phyloP scores from a whole-genome alignment of 176 grass and related monocot genomes.

The Echinochloa phyllopogon region DNA sequence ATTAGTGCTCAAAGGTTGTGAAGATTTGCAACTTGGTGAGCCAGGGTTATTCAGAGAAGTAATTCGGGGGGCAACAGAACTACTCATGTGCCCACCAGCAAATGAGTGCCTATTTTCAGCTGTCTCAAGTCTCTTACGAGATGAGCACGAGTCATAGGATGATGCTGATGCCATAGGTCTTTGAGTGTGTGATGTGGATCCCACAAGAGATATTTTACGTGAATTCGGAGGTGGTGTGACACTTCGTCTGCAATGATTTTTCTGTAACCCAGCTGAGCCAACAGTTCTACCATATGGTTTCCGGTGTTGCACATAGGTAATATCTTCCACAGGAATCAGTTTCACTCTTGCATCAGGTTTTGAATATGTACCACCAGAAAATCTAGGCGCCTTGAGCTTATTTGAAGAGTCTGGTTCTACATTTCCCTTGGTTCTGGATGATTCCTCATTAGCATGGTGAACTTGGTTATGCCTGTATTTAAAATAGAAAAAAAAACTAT shows the following conservation, averaged over 20 bases:
- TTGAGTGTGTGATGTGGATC: neutral
- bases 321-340: conserved; percentile 59
- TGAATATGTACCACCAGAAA: conserved; percentile 41
- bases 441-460: neutral
- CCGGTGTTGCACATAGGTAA: conserved; percentile 44
- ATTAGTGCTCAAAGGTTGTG: neutral
- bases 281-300: conserved; percentile 42
- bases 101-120: conserved; percentile 19
- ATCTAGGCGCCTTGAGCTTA: conserved; percentile 31
- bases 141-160: neutral
- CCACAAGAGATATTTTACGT: conserved; percentile 29
- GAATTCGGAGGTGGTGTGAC: conserved; percentile 45
- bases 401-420: conserved; percentile 9
- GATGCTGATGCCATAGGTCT: neutral
- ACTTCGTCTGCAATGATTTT: conserved; percentile 38
- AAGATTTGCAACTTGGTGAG: conserved; percentile 31
- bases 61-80: neutral
- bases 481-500: conserved; percentile 28
- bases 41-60: neutral
- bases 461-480: conserved; percentile 1
- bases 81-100: neutral
- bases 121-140: conserved; percentile 11
- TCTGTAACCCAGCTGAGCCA: conserved; percentile 24
- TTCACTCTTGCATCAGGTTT: conserved; percentile 66
- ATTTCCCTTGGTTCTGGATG: neutral